A percentile compares a stretch with the other conserved stretches of the same genome.
Evolutionary conservation across 768 basidiomycete species (phyloP).

Genomic region (Jaapia argillacea): DNA sequence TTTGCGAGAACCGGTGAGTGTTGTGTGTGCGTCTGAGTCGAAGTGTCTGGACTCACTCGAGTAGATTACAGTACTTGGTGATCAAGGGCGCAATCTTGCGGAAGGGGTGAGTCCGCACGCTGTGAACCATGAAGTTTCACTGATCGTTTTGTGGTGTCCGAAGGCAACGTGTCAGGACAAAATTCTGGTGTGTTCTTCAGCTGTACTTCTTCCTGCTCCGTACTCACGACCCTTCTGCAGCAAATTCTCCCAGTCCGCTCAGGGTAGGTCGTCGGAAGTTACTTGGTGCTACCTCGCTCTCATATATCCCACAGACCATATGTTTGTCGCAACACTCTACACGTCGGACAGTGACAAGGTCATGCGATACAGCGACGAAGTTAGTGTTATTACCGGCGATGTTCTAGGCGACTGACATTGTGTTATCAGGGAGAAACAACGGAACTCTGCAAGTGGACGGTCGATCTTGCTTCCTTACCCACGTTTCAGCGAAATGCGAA

Average conservation of each 20-base stretch:
- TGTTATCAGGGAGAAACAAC: constrained; percentile 45
- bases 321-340: constrained; percentile 76
- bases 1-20: constrained; percentile 77
- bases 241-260: constrained; percentile 56
- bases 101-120: constrained; percentile 51
- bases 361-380: constrained; percentile 81
- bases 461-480: constrained; percentile 69
- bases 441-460: constrained; percentile 82
- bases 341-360: constrained; percentile 66
- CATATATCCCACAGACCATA: constrained; percentile 41
- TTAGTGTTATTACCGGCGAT: constrained; percentile 11
- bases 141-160: constrained; percentile 11
- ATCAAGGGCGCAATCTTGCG: constrained; percentile 80
- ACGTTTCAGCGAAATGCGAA: constrained; percentile 66
- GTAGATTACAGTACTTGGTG: constrained; percentile 78
- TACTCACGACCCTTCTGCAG: constrained; percentile 22
- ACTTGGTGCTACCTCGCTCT: constrained; percentile 7
- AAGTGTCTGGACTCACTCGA: background rate
- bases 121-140: background rate
- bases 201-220: background rate
- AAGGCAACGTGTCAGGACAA: constrained; percentile 75
- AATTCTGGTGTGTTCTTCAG: constrained; percentile 56
- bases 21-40: constrained; percentile 1
- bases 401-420: background rate
- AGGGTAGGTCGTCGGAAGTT: constrained; percentile 26